phyloP scores from a whole-genome alignment of 345 rosid species.

The Gossypium mustelinum region DNA sequence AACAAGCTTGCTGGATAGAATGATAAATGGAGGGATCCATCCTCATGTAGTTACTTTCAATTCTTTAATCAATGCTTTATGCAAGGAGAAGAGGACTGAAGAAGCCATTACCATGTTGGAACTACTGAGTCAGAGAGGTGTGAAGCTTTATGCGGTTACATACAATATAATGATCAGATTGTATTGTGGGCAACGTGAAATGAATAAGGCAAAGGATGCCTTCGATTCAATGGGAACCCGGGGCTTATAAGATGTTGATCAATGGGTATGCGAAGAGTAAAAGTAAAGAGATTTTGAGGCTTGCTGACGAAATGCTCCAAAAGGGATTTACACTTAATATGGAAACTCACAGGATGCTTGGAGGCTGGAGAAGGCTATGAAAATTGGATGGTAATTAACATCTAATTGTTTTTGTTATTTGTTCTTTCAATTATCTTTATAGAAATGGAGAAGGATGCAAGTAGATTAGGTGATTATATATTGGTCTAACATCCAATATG shows the following conservation, averaged over 20 bases:
- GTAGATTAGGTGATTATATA: too few relatives aligned
- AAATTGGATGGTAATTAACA: too few relatives aligned
- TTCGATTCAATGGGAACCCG: not conserved
- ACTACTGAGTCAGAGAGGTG: not conserved
- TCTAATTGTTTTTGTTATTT: too few relatives aligned
- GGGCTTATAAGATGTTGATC: not conserved
- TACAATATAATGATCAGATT: not conserved
- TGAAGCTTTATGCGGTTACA: not conserved
- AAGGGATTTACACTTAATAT: too few relatives aligned
- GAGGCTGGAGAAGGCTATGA: too few relatives aligned
- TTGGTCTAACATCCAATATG: too few relatives aligned
- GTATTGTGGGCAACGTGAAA: not conserved
- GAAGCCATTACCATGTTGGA: too few relatives aligned
- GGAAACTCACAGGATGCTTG: too few relatives aligned
- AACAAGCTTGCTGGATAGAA: not conserved
- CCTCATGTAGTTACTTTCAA: not conserved
- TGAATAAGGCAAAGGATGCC: not conserved
- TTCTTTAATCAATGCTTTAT: not conserved
- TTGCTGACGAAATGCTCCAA: too few relatives aligned
- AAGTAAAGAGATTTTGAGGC: not conserved
- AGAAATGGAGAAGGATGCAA: too few relatives aligned
- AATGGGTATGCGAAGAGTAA: not conserved
- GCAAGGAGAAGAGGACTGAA: not conserved
- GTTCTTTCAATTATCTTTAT: too few relatives aligned
- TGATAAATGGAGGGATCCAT: too few relatives aligned